A percentile compares a stretch with the other conserved stretches of the same genome.
phyloP scores from a whole-genome alignment of 768 basidiomycete species.

The Neoboletus magnificus region DNA sequence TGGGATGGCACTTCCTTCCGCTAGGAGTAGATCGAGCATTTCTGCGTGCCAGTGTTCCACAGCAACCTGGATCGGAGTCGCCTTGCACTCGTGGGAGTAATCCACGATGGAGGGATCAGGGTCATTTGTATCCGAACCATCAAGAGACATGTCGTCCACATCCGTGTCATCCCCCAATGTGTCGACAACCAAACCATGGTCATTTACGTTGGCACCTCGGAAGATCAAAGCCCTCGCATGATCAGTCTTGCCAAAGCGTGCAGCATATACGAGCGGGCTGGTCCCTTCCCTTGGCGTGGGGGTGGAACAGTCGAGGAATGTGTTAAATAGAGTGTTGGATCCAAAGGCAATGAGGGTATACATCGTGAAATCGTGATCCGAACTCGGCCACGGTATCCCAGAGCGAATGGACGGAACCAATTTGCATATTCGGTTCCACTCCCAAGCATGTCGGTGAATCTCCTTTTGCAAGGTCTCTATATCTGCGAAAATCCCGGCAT shows the following conservation, averaged over 20 bases:
- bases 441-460: not conserved
- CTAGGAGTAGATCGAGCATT: conserved; percentile 2
- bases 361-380: not conserved
- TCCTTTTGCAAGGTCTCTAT: not conserved
- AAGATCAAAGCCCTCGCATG: conserved; percentile 1
- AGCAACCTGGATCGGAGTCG: not conserved
- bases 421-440: conserved; percentile 7
- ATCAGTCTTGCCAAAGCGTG: not conserved
- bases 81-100: not conserved
- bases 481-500: not conserved
- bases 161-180: not conserved
- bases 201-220: not conserved
- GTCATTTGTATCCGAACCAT: not conserved
- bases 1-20: not conserved
- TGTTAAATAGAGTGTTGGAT: not conserved
- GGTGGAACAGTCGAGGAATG: not conserved
- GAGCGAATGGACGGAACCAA: not conserved
- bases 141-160: not conserved
- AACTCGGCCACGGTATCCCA: conserved; percentile 2
- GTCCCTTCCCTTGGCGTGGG: not conserved
- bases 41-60: conserved; percentile 3
- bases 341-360: conserved; percentile 9
- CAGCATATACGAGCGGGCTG: conserved; percentile 13
- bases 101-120: not conserved
- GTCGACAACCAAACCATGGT: not conserved